phyloP scores from a whole-genome alignment of 371 early-diverging fungal genomes.

The Syncephalastrum sp. region DNA sequence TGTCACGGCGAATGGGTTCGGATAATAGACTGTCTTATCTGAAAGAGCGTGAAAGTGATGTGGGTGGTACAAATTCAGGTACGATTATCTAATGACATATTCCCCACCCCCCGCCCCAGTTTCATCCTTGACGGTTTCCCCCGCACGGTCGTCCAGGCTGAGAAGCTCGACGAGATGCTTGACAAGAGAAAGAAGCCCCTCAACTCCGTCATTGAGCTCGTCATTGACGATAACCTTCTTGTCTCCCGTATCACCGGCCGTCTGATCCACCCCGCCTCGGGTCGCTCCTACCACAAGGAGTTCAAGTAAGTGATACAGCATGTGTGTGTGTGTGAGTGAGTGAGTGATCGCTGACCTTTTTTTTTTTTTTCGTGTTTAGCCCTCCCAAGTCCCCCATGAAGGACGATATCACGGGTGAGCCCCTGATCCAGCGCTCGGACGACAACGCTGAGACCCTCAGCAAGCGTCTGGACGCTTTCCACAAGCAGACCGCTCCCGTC shows the following conservation, averaged over 20 bases:
- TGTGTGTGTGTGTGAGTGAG: background rate
- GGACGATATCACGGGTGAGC: conserved; percentile 97
- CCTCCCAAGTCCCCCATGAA: conserved; percentile 92
- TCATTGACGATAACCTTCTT: conserved; percentile 91
- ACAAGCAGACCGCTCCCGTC: conserved; percentile 96
- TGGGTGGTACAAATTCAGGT: conserved; percentile 4
- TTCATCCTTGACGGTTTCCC: conserved; percentile 99
- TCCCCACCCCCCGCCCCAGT: no score
- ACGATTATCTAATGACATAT: conserved; percentile 4
- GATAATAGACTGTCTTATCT: no score
- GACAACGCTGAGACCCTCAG: conserved; percentile 95
- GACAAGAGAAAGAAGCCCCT: conserved; percentile 76
- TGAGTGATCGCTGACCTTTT: background rate
- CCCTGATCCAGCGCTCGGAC: conserved; percentile 95
- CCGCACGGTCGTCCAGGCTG: conserved; percentile 97
- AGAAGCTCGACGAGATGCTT: conserved; percentile 97
- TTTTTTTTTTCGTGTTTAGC: conserved; percentile 18
- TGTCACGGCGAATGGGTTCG: no score
- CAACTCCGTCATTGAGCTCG: conserved; percentile 91
- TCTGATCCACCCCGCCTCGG: conserved; percentile 91
- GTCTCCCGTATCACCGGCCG: conserved; percentile 96
- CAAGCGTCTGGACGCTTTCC: conserved; percentile 94
- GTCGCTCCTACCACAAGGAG: conserved; percentile 95
- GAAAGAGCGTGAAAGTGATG: background rate
- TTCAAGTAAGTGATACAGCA: conserved; percentile 61